A percentile compares a stretch with the other conserved stretches of the same genome.
These are phyloP conservation scores for Melampsora americana DNA, from an alignment of 1,284 basidiomycete genomes.

Conservation along the genomic window DNA sequence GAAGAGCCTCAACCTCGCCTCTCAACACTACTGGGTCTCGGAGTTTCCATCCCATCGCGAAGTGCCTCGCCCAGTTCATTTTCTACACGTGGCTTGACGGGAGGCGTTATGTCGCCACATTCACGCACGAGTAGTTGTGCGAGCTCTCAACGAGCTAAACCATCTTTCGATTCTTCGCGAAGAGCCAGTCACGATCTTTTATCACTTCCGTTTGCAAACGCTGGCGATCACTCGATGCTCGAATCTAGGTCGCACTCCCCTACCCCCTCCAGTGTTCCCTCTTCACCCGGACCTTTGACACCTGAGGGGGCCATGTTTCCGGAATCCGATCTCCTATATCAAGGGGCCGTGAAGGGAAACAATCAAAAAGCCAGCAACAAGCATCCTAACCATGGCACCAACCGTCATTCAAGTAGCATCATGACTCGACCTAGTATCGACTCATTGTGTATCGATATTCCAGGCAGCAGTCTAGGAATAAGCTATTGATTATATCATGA, in stretches of 20 bases:
- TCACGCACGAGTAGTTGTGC: background rate
- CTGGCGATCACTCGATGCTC: background rate
- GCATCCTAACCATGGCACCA: no score
- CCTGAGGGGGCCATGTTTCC: background rate
- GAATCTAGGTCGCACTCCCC: background rate
- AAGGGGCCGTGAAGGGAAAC: no score
- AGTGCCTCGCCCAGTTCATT: no score
- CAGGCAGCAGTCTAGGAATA: constrained; percentile 17
- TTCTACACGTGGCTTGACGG: background rate
- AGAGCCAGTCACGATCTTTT: background rate
- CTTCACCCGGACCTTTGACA: constrained; percentile 1
- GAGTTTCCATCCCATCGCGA: no score
- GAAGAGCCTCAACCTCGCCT: no score
- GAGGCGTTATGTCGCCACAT: background rate
- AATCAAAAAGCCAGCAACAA: no score
- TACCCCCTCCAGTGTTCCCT: background rate
- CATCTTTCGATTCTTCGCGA: background rate
- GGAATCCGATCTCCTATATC: no score
- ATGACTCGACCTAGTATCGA: no score
- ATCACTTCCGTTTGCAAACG: background rate
- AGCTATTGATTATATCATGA: background rate
- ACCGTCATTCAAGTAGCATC: no score
- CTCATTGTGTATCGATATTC: constrained; percentile 15
- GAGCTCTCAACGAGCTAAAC: background rate
- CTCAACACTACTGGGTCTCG: no score